Percentiles rank a stretch among this genome's conserved stretches.
Evolutionary conservation across 371 early-diverging fungal genomes (phyloP).

Genomic region (Parasitella parasitica): DNA sequence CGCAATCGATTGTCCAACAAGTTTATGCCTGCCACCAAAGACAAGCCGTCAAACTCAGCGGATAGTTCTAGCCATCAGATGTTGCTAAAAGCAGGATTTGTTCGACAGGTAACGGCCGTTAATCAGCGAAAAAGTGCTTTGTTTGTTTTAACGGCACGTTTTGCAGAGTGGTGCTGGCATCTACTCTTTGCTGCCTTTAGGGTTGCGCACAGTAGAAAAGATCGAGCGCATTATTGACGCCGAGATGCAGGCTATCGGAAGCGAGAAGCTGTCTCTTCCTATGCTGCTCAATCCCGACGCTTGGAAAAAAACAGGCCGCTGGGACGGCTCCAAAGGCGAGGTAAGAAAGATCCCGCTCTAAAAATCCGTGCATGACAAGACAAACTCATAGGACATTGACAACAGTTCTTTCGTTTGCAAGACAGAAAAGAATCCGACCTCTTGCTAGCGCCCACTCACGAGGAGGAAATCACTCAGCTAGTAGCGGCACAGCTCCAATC

Average conservation of each 20-base stretch:
- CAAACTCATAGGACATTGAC: not conserved
- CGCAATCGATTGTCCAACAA: slow-evolving; percentile 45
- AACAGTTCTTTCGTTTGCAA: slow-evolving; percentile 70
- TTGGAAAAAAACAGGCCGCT: slow-evolving; percentile 83
- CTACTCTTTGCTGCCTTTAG: slow-evolving; percentile 80
- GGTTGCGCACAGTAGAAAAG: slow-evolving; percentile 71
- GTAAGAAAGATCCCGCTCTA: slow-evolving; percentile 14
- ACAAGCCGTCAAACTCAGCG: slow-evolving; percentile 13
- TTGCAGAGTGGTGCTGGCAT: slow-evolving; percentile 75
- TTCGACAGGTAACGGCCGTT: slow-evolving; percentile 45
- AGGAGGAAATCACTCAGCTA: slow-evolving; percentile 86
- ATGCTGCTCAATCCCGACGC: slow-evolving; percentile 61
- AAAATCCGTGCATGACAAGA: too few species aligned
- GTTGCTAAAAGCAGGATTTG: slow-evolving; percentile 43
- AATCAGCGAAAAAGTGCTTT: not conserved
- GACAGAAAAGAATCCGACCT: slow-evolving; percentile 78
- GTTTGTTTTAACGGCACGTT: not conserved
- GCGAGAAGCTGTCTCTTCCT: slow-evolving; percentile 78
- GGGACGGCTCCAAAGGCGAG: slow-evolving; percentile 73
- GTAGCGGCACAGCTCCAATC: slow-evolving; percentile 69
- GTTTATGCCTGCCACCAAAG: slow-evolving; percentile 35
- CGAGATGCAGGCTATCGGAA: slow-evolving; percentile 74
- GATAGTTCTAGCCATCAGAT: slow-evolving; percentile 13
- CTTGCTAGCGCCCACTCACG: slow-evolving; percentile 87
- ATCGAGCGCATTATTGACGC: slow-evolving; percentile 77